A percentile compares a stretch with the other conserved stretches of the same genome.
Evolutionary conservation across 2,329 filamentous ascomycete species (phyloP).

Genomic region (Penicillium sumatraense): DNA sequence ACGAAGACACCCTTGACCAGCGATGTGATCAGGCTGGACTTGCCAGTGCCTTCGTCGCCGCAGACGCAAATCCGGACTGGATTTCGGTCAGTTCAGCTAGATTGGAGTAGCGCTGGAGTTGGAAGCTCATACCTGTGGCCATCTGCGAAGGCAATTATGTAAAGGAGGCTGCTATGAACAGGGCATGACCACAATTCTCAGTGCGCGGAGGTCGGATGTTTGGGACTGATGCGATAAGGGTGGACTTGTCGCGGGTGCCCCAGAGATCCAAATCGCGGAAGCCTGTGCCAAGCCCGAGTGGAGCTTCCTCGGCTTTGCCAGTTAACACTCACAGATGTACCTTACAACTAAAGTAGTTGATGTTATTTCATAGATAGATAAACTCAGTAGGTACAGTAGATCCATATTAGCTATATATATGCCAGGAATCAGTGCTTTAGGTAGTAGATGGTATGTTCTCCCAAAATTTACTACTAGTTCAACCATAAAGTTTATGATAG

Average conservation of each 20-base stretch:
- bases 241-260: neutral
- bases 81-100: conserved; percentile 3
- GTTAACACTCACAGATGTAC: too few relatives aligned
- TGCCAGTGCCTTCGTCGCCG: conserved; percentile 94
- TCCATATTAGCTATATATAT: too few relatives aligned
- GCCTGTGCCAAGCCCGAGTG: conserved; percentile 10
- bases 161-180: neutral
- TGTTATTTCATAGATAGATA: too few relatives aligned
- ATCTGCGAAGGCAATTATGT: conserved; percentile 4
- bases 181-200: conserved; percentile 6
- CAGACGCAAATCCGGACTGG: conserved; percentile 91
- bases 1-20: conserved; percentile 98
- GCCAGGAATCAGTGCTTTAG: too few relatives aligned
- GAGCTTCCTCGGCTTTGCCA: neutral
- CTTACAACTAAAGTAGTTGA: too few relatives aligned
- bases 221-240: conserved; percentile 3
- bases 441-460: too few relatives aligned
- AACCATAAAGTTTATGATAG: too few relatives aligned
- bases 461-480: too few relatives aligned
- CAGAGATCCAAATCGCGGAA: too few relatives aligned
- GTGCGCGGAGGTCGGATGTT: neutral
- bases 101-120: neutral
- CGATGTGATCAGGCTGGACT: conserved; percentile 90
- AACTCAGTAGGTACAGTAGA: too few relatives aligned
- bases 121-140: conserved; percentile 12